phyloP scores from a whole-genome alignment of 2,329 filamentous ascomycete species.

The Phyllosticta ampelicida region DNA sequence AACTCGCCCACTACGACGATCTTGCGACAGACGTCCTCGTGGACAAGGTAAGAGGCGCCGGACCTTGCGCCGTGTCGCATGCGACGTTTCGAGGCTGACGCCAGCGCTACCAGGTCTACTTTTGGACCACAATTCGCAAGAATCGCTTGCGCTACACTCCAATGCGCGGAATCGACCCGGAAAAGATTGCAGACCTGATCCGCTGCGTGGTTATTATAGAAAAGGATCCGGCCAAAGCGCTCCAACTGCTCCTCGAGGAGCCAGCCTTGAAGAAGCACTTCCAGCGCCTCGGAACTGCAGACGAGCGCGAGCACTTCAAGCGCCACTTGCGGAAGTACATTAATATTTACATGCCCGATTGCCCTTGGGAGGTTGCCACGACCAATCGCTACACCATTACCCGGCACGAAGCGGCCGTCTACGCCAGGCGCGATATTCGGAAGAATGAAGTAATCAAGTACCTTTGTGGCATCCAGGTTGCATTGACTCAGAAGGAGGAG shows the following conservation, averaged over 20 bases:
- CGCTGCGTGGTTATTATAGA: constrained; percentile 59
- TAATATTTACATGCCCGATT: constrained; percentile 85
- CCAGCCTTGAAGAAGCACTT: constrained; percentile 67
- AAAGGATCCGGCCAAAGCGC: constrained; percentile 60
- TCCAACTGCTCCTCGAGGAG: constrained; percentile 57
- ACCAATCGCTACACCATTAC: constrained; percentile 94
- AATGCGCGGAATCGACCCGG: constrained; percentile 64
- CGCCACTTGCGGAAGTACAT: constrained; percentile 83
- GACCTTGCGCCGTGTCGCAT: not conserved
- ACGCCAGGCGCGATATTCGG: constrained; percentile 66
- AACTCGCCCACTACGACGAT: constrained; percentile 89
- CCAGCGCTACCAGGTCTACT: constrained; percentile 59
- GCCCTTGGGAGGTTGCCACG: constrained; percentile 83
- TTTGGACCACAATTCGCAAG: constrained; percentile 94
- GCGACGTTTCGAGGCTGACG: constrained; percentile 1
- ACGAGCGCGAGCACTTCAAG: constrained; percentile 78
- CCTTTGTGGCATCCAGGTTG: constrained; percentile 79
- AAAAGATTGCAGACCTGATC: constrained; percentile 50
- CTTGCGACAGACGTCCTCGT: constrained; percentile 89
- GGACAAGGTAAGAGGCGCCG: constrained; percentile 63
- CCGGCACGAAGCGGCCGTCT: constrained; percentile 78
- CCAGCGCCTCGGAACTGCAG: constrained; percentile 55
- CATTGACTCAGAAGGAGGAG: constrained; percentile 88
- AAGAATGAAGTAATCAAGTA: constrained; percentile 84
- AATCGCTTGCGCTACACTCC: constrained; percentile 80